These are phyloP conservation scores for Wakefieldia striispora DNA, from an alignment of 768 basidiomycete genomes.

Conservation along the genomic window DNA sequence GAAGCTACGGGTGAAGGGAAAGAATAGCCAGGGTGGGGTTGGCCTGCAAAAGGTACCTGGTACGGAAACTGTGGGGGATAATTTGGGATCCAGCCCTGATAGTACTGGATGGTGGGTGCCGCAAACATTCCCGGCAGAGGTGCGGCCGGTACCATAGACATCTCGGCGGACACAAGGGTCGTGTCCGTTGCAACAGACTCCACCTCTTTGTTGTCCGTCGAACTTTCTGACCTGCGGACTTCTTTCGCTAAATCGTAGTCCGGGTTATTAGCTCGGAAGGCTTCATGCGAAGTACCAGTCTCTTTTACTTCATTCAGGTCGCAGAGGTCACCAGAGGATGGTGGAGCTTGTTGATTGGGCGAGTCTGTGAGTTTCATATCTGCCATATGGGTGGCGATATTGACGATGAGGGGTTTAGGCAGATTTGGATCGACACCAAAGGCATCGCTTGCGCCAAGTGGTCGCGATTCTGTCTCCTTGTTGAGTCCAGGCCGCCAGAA, in stretches of 20 bases:
- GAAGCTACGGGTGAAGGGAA: slow-evolving; percentile 26
- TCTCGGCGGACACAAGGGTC: slow-evolving; percentile 18
- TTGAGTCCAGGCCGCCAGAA: slow-evolving; percentile 35
- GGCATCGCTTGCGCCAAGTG: slow-evolving; percentile 7
- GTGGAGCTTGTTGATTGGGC: background rate
- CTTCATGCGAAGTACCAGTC: background rate
- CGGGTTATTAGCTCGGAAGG: slow-evolving; percentile 1
- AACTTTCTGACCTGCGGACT: background rate
- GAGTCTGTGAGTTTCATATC: slow-evolving; percentile 9
- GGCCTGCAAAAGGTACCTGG: slow-evolving; percentile 47
- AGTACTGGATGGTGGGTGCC: slow-evolving; percentile 44
- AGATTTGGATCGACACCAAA: slow-evolving; percentile 9
- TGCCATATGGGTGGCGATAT: slow-evolving; percentile 11
- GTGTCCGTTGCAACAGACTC: slow-evolving; percentile 7
- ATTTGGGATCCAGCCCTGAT: slow-evolving; percentile 53
- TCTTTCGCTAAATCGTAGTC: slow-evolving; percentile 7
- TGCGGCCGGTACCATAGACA: slow-evolving; percentile 26
- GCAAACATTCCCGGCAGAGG: slow-evolving; percentile 34
- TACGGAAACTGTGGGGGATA: slow-evolving; percentile 52
- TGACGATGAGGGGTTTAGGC: slow-evolving; percentile 4
- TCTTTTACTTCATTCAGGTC: slow-evolving; percentile 20
- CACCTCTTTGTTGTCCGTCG: slow-evolving; percentile 31
- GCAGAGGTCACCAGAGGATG: slow-evolving; percentile 6
- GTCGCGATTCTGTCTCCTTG: slow-evolving; percentile 38
- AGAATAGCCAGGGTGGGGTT: slow-evolving; percentile 46